Percentiles rank a stretch among this genome's conserved stretches.
phyloP scores from a whole-genome alignment of 2,329 filamentous ascomycete genomes.

The Fusarium sp. region DNA sequence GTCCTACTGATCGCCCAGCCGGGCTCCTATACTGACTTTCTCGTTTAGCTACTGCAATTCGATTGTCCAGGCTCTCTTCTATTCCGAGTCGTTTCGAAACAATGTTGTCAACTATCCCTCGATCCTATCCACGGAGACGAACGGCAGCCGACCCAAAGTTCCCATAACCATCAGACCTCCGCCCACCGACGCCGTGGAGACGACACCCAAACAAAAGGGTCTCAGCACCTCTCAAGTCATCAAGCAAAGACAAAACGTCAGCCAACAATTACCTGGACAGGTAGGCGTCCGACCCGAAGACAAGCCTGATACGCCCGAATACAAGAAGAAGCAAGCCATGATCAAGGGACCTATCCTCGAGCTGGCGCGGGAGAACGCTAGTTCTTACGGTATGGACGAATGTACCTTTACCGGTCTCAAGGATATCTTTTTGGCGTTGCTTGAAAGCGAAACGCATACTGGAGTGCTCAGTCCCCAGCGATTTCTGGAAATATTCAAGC shows the following conservation, averaged over 20 bases:
- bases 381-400: constrained; percentile 90
- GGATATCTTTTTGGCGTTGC: constrained; percentile 93
- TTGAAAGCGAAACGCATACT: constrained; percentile 81
- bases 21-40: constrained; percentile 34
- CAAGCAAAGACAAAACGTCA: constrained; percentile 66
- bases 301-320: constrained; percentile 93
- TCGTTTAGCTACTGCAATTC: constrained; percentile 91
- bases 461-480: constrained; percentile 92
- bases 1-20: constrained; percentile 8
- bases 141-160: constrained; percentile 66
- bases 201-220: constrained; percentile 60
- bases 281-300: constrained; percentile 80
- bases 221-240: constrained; percentile 65
- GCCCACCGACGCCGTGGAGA: constrained; percentile 57
- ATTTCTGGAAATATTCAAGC: constrained; percentile 92
- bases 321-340: constrained; percentile 97
- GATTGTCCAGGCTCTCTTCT: constrained; percentile 96
- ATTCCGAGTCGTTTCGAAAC: constrained; percentile 92
- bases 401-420: constrained; percentile 94
- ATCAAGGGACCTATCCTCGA: constrained; percentile 87
- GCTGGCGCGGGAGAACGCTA: constrained; percentile 81
- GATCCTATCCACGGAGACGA: constrained; percentile 75
- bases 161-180: constrained; percentile 71
- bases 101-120: constrained; percentile 91
- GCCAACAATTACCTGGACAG: constrained; percentile 64